Evolutionary conservation across 139 green algal species (phyloP).

Genomic region (Penium margaritaceum): DNA sequence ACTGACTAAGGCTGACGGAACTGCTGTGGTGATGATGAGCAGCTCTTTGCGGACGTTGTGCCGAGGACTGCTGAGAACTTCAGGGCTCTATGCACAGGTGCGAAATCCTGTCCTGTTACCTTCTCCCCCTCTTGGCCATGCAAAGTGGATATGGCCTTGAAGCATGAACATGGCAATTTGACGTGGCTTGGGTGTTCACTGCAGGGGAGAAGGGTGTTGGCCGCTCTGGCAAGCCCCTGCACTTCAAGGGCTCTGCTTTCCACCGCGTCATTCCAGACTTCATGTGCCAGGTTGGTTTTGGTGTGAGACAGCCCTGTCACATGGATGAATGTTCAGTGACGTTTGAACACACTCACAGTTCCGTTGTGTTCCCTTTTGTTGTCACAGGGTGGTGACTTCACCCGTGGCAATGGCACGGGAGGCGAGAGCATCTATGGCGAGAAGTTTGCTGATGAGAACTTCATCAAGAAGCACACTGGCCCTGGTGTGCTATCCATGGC

Average conservation of each 20-base stretch:
- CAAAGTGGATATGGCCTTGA: too few relatives aligned
- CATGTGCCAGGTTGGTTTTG: constrained; percentile 44
- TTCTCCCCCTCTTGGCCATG: background rate
- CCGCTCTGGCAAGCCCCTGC: constrained; percentile 47
- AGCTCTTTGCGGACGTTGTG: constrained; percentile 23
- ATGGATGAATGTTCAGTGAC: background rate
- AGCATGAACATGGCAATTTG: background rate
- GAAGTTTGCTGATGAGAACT: constrained; percentile 65
- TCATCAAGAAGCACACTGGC: constrained; percentile 70
- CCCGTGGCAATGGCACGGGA: constrained; percentile 50
- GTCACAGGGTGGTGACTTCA: constrained; percentile 59
- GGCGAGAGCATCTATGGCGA: constrained; percentile 55
- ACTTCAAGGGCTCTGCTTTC: constrained; percentile 54
- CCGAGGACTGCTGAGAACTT: constrained; percentile 61
- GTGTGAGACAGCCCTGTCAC: too few relatives aligned
- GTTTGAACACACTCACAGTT: too few relatives aligned
- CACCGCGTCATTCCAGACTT: constrained; percentile 53
- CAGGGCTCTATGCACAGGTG: constrained; percentile 53
- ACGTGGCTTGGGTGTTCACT: background rate
- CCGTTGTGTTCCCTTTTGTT: too few relatives aligned
- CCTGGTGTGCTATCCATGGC: constrained; percentile 55
- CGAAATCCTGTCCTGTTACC: background rate
- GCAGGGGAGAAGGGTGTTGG: constrained; percentile 40
- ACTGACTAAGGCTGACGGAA: too few relatives aligned
- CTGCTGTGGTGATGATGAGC: background rate